phyloP scores from a whole-genome alignment of 805 yeast genomes.

The Ogataea populi-albae region DNA sequence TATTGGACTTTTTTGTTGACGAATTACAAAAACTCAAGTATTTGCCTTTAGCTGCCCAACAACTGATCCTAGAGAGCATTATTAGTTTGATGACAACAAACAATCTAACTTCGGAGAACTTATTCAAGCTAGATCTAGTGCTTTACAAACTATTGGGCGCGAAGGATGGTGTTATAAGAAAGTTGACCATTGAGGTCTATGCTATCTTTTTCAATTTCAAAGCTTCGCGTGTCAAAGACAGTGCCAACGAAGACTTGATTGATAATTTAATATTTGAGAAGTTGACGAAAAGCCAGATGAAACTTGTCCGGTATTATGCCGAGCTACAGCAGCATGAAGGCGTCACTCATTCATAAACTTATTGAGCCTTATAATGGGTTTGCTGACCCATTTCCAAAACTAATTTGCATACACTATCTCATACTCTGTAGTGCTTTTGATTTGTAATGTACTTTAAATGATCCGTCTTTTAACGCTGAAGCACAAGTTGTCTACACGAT shows the following conservation, averaged over 20 bases:
- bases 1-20: conserved; percentile 41
- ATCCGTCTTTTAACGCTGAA: too few relatives aligned
- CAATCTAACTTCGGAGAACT: conserved; percentile 20
- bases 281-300: conserved; percentile 42
- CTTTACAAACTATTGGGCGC: conserved; percentile 31
- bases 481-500: too few relatives aligned
- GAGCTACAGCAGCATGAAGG: too few relatives aligned
- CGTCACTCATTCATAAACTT: too few relatives aligned
- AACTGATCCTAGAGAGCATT: conserved; percentile 16
- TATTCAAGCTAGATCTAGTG: conserved; percentile 32
- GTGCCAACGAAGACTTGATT: conserved; percentile 21
- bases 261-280: conserved; percentile 35
- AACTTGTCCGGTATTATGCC: conserved; percentile 45
- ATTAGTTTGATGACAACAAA: conserved; percentile 8
- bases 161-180: conserved; percentile 36
- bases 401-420: too few relatives aligned
- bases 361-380: too few relatives aligned
- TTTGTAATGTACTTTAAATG: too few relatives aligned
- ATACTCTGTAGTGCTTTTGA: too few relatives aligned
- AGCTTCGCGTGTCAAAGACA: conserved; percentile 10
- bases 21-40: conserved; percentile 8
- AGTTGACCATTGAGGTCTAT: conserved; percentile 37
- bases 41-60: conserved; percentile 23
- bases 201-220: conserved; percentile 29
- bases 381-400: too few relatives aligned